Evolutionary conservation across 2,329 filamentous ascomycete genomes (phyloP), one percentile per base, ranked within the genome.

Genomic region (Gremmenia infestans): DNA sequence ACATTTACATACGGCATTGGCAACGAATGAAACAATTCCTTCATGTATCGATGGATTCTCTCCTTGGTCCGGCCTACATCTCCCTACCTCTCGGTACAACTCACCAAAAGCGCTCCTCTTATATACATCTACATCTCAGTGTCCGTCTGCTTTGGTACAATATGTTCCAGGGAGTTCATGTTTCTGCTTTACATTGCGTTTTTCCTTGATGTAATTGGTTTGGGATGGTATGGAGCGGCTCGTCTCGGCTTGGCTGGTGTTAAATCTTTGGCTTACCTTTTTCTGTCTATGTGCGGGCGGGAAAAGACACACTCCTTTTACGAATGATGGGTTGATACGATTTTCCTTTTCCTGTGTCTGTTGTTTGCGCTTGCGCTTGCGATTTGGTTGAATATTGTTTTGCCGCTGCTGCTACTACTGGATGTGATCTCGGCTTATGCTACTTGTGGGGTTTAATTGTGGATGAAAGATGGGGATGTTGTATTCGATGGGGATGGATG

Each of bases 241-340:
- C 48, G 43, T 48, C 32, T 51, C 45, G 53, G 54, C 52, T 49
- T 48, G 48, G 51, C 35, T 51, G 43, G 48, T 36, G 48, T 42
- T 54, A 25, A 55, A 50, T 42, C 48, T 48, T 54, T 35, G 37
- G 52, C 15, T 28, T 46, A 39, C 47, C 37, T 37, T 58, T 57
- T 49, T n/a, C 22, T 32, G 55, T 57, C 49, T 55, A 58, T 32
- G 35, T 23, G 51, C 39, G 42, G 25, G 25, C 22, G 25, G 45
- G 55, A 37, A 42, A 17, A 14, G 23, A 37, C 53, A 64, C 63
- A 63, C 60, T 65, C 63, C 57, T 65, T 65, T 55, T 61, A 64
- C 46, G 63, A 65, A 55, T 62, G 56, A 66, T 58, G 63, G 56
- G 63, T 61, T 61, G 62, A 47, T 62, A 64, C 63, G 63, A 66